Conservation (phyloP, 1,284 basidiomycete genomes). For the Cutaneotrichosporon daszewskae region DNA sequence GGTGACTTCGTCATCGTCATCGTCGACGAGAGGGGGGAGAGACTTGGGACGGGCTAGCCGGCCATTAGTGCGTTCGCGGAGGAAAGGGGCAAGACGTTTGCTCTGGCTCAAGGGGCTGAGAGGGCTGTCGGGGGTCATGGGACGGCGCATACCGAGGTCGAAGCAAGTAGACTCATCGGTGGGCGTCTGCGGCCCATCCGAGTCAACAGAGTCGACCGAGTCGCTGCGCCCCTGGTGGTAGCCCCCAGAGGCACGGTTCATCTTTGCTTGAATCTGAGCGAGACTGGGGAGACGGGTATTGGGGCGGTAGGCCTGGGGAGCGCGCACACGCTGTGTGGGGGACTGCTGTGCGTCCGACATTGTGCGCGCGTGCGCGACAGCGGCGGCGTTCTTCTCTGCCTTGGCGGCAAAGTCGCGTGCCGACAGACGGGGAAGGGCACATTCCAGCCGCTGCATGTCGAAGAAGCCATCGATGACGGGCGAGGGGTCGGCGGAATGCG, state of each 20-base stretch:
- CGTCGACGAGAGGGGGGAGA: constrained; percentile 24
- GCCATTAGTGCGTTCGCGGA: constrained; percentile 35
- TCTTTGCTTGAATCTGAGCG: constrained; percentile 41
- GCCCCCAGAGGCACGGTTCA: constrained; percentile 11
- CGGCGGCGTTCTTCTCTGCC: constrained; percentile 14
- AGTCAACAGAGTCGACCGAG: constrained; percentile 25
- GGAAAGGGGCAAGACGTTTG: constrained; percentile 37
- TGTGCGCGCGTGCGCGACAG: constrained; percentile 18
- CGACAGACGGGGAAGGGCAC: constrained; percentile 33
- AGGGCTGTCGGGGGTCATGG: constrained; percentile 11
- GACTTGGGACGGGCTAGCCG: constrained; percentile 31
- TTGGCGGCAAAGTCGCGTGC: constrained; percentile 24
- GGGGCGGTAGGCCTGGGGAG: constrained; percentile 1
- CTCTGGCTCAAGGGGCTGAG: constrained; percentile 5
- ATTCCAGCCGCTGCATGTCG: constrained; percentile 26
- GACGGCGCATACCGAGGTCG: constrained; percentile 6
- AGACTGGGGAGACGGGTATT: constrained; percentile 32
- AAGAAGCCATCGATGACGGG: constrained; percentile 32
- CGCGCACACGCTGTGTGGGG: constrained; percentile 1
- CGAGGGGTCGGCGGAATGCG: constrained; percentile 35
- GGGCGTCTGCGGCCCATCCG: constrained; percentile 35
- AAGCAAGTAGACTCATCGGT: constrained; percentile 28
- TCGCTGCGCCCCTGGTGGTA: constrained; percentile 10
- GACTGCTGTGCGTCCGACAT: constrained; percentile 18
- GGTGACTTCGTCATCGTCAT: background rate